Evolutionary conservation across 148 eudicot genomes (phyloP).

Genomic region (Hydrangea macrophylla): DNA sequence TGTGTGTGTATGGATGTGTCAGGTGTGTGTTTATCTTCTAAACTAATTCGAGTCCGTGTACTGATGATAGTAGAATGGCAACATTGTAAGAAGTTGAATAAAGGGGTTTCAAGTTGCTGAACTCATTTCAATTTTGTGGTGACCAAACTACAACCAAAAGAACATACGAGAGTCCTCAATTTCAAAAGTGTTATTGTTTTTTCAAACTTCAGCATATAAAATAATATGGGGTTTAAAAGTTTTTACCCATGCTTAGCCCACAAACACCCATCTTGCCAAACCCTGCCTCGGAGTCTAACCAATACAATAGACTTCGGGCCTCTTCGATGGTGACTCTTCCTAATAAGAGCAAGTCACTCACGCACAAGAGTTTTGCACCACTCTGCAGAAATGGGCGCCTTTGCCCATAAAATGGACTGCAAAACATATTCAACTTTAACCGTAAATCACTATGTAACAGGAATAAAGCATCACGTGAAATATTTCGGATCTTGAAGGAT

Average conservation of each 20-base stretch:
- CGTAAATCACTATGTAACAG: neutral
- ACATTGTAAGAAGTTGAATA: neutral
- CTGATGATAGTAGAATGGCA: neutral
- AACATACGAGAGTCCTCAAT: neutral
- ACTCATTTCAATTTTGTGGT: neutral
- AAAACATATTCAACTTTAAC: constrained; percentile 10
- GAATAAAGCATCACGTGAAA: neutral
- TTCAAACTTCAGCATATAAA: neutral
- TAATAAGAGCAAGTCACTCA: constrained; percentile 82
- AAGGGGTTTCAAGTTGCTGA: neutral
- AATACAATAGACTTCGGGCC: constrained; percentile 80
- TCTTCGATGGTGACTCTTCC: constrained; percentile 97
- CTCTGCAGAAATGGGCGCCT: constrained; percentile 86
- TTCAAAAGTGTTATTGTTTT: neutral
- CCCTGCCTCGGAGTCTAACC: constrained; percentile 82
- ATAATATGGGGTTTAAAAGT: neutral
- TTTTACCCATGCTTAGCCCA: constrained; percentile 99
- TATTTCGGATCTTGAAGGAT: neutral
- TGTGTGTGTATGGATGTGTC: no score
- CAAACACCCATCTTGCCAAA: constrained; percentile 94
- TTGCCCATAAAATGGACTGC: constrained; percentile 94
- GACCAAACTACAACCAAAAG: neutral
- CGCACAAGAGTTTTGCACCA: constrained; percentile 87
- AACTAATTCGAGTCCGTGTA: neutral
- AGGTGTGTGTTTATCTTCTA: neutral